Base-by-base conservation (phyloP, 352 stramenopile species). In the Pythium aristosporum region DNA sequence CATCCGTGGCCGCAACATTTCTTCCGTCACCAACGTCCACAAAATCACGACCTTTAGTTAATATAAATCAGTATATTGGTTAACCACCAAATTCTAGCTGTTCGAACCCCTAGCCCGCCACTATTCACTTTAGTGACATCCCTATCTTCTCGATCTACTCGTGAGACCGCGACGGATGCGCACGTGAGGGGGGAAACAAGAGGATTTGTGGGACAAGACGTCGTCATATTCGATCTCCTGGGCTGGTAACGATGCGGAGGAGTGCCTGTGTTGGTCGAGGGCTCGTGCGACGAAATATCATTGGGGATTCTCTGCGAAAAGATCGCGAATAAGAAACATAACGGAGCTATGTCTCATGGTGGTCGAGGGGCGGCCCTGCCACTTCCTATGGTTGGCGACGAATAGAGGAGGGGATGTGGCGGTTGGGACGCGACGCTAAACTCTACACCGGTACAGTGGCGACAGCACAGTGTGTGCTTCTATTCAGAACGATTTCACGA, bases 211-310 rank as follows among this genome's bases (percentile, higher is more conserved):
- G 59, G 59, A 66, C 59, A 30, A n/a, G 59, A 32, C 42, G 42
- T 39, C 34, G 5, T 15, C 15, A 20, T 23, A 16, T 6, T 46
- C 41, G 41, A 46, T 46, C 15, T 18, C 15, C 41, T 46, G 41
- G 37, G 5, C n/a, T 3, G 34, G 32, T 49, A 18, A 5, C 25
- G 25, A 30, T 30, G 25, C 25, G 25, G 25, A 6, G 28, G 18
- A 55, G 21, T 34, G 12, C 7, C 18, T 15, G 3, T 53, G 49
- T 36, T 28, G 49, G 16, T 36, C 10, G n/a, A 20, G 36, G 28
- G 36, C 20, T 25, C 28, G 63, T 69, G 37, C 2, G 56, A 69
- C 63, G 56, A 61, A 65, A 69, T 68, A 46, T 2, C 44, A 68
- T 41, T 53, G 16, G 41, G 23, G 11, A 3, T 20, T 11, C 20